Evolutionary conservation across 257 asterid species (phyloP), one percentile per base, ranked within the genome.

Genomic region (Schizonepeta tenuifolia): DNA sequence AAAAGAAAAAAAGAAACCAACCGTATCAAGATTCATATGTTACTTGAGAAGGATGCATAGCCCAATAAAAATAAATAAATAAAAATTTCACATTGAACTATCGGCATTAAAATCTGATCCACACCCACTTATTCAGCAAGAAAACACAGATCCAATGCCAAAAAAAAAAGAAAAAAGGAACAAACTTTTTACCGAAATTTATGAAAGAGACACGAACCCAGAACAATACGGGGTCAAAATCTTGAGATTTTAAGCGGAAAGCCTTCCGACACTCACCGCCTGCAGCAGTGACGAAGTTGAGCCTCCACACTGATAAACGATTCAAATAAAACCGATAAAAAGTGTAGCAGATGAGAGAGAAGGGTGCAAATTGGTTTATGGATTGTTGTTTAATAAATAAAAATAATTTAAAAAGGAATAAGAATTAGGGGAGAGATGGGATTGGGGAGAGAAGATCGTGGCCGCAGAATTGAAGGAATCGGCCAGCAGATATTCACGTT

Each of bases 391-490:
- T 40, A 9, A 65, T 65, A 64, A 33, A 51, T 18, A 9, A 58
- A 18, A 38, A 54, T 1, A 28, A 55, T 4, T 1, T 18, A 17
- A 17, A 6, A 6, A 8, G 6, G 12, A 49, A 67, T 36, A 3
- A 7, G 1, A 2, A 69, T 36, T 1, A 11, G 18, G 35, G 18
- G 74, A 14, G 55, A 35, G 73, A 62, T 65, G 55, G 67, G 70
- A 67, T 57, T 46, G 60, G 62, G 59, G 69, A 51, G 77, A 62
- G 81, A 68, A 41, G 80, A 80, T 79, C 83, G 76, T 79, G 83
- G 61, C 83, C 89, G 86, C 70, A 82, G 75, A 80, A 82, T 41
- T 38, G 50, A 41, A 65, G 71, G 77, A 79, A 74, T 75, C 79
- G 43, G 67, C 67, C 72, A 81, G 80, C 79, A 38, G 65, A 58